Conservation (phyloP, 148 eudicot species). For the Arctostaphylos glauca region DNA sequence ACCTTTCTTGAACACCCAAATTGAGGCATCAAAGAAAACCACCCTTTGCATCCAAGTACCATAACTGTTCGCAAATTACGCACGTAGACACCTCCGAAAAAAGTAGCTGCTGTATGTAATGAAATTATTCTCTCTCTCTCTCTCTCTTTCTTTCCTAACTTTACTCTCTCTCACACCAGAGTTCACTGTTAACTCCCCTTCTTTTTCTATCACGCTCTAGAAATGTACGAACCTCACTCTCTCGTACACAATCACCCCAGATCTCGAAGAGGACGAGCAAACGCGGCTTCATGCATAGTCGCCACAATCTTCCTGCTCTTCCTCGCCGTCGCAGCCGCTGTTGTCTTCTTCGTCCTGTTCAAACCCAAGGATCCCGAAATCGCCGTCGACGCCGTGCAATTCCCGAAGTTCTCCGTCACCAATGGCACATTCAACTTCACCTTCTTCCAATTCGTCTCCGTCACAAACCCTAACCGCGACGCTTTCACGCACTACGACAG, state of each 20-base stretch:
- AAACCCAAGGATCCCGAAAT: slow-evolving; percentile 71
- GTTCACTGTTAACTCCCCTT: neutral
- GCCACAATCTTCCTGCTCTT: slow-evolving; percentile 65
- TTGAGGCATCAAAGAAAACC: too few species aligned
- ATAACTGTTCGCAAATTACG: too few species aligned
- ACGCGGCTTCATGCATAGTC: slow-evolving; percentile 62
- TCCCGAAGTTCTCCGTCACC: slow-evolving; percentile 64
- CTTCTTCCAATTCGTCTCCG: slow-evolving; percentile 72
- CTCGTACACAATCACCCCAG: slow-evolving; percentile 10
- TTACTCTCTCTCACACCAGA: neutral
- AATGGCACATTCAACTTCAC: slow-evolving; percentile 72
- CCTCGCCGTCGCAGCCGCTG: slow-evolving; percentile 28
- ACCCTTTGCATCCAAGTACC: too few species aligned
- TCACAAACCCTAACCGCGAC: slow-evolving; percentile 85
- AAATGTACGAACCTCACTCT: slow-evolving; percentile 19
- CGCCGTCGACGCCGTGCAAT: slow-evolving; percentile 63
- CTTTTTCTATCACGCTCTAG: neutral
- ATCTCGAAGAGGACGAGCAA: slow-evolving; percentile 32
- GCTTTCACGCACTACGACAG: slow-evolving; percentile 86
- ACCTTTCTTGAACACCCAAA: too few species aligned
- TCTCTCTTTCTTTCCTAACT: neutral
- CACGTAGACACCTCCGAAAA: too few species aligned
- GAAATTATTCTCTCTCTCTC: neutral
- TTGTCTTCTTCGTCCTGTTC: slow-evolving; percentile 64
- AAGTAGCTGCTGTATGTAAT: too few species aligned